These are phyloP conservation scores for Lactarius psammicola DNA, from an alignment of 768 basidiomycete species.

Conservation along the genomic window DNA sequence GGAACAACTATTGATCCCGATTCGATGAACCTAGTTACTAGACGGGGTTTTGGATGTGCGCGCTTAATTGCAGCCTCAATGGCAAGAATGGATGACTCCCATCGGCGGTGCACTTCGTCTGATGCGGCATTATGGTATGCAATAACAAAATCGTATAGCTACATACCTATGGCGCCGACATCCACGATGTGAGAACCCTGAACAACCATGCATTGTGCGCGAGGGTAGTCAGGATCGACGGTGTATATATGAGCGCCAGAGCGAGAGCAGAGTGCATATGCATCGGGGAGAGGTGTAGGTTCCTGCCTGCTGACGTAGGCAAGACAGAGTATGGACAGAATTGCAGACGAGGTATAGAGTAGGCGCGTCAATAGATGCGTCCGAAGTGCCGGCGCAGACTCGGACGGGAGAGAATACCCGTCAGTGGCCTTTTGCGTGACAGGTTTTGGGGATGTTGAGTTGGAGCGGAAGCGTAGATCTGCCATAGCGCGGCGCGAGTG, in stretches of 20 bases:
- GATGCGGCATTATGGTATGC: slow-evolving; percentile 19
- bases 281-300: slow-evolving; percentile 28
- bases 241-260: slow-evolving; percentile 57
- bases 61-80: slow-evolving; percentile 28
- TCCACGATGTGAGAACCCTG: slow-evolving; percentile 49
- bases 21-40: slow-evolving; percentile 49
- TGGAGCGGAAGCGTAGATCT: slow-evolving; percentile 29
- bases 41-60: slow-evolving; percentile 31
- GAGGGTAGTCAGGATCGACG: slow-evolving; percentile 53
- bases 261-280: slow-evolving; percentile 64
- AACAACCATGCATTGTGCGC: slow-evolving; percentile 64
- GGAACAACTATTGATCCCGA: slow-evolving; percentile 65
- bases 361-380: slow-evolving; percentile 15
- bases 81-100: slow-evolving; percentile 35
- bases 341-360: slow-evolving; percentile 28
- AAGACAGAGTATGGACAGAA: slow-evolving; percentile 30
- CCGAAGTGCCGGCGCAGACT: slow-evolving; percentile 2
- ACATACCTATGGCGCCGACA: slow-evolving; percentile 56
- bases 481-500: slow-evolving; percentile 19
- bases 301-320: slow-evolving; percentile 16
- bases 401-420: neutral
- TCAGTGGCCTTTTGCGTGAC: slow-evolving; percentile 7
- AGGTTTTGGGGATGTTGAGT: slow-evolving; percentile 25
- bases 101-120: slow-evolving; percentile 47
- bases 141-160: neutral